Base-by-base conservation (phyloP, 2,329 filamentous ascomycete species). In the Metarhizium album region DNA sequence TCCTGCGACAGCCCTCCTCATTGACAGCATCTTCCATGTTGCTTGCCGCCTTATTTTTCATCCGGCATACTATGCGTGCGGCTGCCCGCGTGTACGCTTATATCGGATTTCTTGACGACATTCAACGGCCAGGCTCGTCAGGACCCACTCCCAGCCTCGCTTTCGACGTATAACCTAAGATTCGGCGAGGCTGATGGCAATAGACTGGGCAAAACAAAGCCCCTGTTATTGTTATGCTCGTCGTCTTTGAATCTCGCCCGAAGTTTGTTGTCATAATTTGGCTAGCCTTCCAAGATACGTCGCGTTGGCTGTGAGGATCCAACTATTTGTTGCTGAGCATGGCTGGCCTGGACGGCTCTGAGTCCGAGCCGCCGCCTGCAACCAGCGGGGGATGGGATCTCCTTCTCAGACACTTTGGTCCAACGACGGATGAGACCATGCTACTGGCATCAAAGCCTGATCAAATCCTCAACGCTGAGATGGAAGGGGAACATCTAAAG, bases 291-390 rank as follows among this genome's bases (percentile, higher is more conserved):
- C 5, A 14, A 22, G 29, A 18, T 2, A 27, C 6, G 23, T n/a
- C 18, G 16, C 22, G 24, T 23, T 35, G 35, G 50, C 35, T 43
- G 46, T 52, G 42, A 38, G 46, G 33, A n/a, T 18, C 29, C 46
- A 31, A 27, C 20, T n/a, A 35, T 24, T 46, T 14, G 47, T 42
- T 46, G 42, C 45, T 49, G 55, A 63, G 50, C 56, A 67, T 68
- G 65, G 61, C 65, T 52, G 62, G 63, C 53, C 59, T 55, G 48
- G 59, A 58, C 54, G 58, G 58, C 48, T 53, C 58, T 52, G 57
- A 60, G 53, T 59, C 60, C 53, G 59, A 60, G 55, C 61, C 61
- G 49, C 54, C 56, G 54, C 60, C 27, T 29, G 11, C 59, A 52
- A 55, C 57, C 50, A 59, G 56, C 3, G 56, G 55, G 20, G 60